Base-by-base conservation (phyloP, 805 yeast species). In the Wickerhamiella kurtzmanii region DNA sequence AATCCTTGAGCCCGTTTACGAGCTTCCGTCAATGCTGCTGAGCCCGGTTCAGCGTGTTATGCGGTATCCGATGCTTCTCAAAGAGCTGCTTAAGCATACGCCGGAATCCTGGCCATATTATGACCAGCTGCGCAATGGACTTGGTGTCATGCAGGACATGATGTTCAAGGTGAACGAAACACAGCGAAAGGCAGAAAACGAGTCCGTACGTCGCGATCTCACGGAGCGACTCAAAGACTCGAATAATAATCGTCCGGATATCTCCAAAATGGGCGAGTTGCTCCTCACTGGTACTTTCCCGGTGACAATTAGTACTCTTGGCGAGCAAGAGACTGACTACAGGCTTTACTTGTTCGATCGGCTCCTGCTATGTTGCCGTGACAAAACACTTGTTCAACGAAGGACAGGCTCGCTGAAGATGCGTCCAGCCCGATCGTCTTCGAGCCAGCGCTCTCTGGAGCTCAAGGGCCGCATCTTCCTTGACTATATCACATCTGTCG, bases 41-140 rank as follows among this genome's bases (percentile, higher is more conserved):
- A 92, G 89, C 62, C 99, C 99, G 0, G 85, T 92, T 36, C 99
- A 92, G 68, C 75, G 99, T 53, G 72, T 92, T n/a, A 85, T 96
- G 71, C 85, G 88, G 62, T 92, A 92, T 63, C 98, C 97, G 1
- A 66, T 92, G 44, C 69, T 92, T 43, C 65, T 92, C 38, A 55
- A 57, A 56, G 92, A 85, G 59, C 69, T 92, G 45, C 62, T 84
- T 44, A 86, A 85, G 60, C 61, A 70, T 44, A 75, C 86, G 9
- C 80, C 77, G 35, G 60, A 62, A 13, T 60, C 64, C 16, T 69
- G 73, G 68, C 73, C 76, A 6, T 68, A 68, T 50, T 77, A 76
- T 56, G 75, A 72, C 50, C 97, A 89, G 61, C 68, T 89, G 25
- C 67, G 74, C 22, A 63, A 73, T 46, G 96, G 96, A 2, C 68